phyloP scores from a whole-genome alignment of 2,329 filamentous ascomycete genomes.

The Lojkania enalia region DNA sequence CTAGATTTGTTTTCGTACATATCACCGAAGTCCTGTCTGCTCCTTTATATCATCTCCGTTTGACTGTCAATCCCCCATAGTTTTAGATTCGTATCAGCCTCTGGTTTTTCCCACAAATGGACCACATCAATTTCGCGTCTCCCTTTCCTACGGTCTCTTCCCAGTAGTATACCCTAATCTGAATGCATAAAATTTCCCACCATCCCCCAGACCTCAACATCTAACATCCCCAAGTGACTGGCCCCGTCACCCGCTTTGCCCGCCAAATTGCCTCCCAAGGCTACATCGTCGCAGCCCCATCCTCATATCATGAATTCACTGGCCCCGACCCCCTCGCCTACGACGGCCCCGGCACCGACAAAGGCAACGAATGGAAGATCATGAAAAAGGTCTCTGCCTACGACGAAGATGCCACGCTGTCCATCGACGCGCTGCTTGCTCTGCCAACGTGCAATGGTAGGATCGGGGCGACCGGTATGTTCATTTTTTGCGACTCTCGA shows the following conservation, averaged over 20 bases:
- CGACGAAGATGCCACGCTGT: constrained; percentile 61
- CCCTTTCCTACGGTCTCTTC: background rate
- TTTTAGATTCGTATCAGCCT: no score
- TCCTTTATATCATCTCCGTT: no score
- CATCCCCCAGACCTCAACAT: constrained; percentile 2
- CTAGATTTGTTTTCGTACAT: no score
- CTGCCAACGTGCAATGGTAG: constrained; percentile 67
- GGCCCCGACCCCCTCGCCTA: constrained; percentile 83
- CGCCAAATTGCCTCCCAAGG: constrained; percentile 90
- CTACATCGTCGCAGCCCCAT: constrained; percentile 89
- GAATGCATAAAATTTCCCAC: constrained; percentile 1
- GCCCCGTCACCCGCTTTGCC: constrained; percentile 85
- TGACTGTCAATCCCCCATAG: no score
- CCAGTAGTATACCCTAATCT: background rate
- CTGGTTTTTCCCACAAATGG: no score
- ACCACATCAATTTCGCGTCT: background rate
- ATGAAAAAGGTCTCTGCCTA: constrained; percentile 84
- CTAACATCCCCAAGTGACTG: constrained; percentile 63
- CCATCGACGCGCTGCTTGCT: constrained; percentile 46
- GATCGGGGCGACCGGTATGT: constrained; percentile 52
- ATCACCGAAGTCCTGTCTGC: no score
- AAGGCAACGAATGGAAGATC: constrained; percentile 85
- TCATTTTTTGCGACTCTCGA: background rate
- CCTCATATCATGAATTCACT: constrained; percentile 91
- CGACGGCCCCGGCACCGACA: constrained; percentile 83